These are phyloP conservation scores for Candida albicans DNA, from an alignment of 1,139 yeast species.

Conservation along the genomic window DNA sequence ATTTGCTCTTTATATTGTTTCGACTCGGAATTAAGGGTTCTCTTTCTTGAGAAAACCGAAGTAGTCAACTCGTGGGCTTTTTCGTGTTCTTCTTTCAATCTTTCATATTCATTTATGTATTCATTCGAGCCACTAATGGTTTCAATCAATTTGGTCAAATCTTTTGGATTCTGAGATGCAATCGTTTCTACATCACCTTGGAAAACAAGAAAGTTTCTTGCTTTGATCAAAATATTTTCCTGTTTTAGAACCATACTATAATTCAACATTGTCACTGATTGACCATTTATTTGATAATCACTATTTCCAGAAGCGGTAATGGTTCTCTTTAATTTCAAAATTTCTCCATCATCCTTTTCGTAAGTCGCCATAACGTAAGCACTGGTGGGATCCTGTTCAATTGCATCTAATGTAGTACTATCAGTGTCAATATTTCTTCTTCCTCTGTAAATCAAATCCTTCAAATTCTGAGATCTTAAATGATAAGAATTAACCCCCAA, in stretches of 20 bases:
- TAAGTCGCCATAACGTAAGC: slow-evolving; percentile 87
- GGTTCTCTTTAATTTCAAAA: slow-evolving; percentile 52
- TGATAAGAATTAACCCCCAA: slow-evolving; percentile 80
- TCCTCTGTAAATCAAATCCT: slow-evolving; percentile 82
- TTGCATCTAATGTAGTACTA: slow-evolving; percentile 18
- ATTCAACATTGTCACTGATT: slow-evolving; percentile 59
- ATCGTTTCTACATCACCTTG: slow-evolving; percentile 97
- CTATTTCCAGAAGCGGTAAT: slow-evolving; percentile 61
- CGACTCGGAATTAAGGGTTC: slow-evolving; percentile 73
- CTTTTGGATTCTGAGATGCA: slow-evolving; percentile 83
- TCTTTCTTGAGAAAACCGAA: slow-evolving; percentile 66
- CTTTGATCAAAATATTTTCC: slow-evolving; percentile 87
- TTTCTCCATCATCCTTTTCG: slow-evolving; percentile 58
- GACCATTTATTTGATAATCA: slow-evolving; percentile 67
- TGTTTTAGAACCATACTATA: slow-evolving; percentile 66
- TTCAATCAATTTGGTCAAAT: slow-evolving; percentile 74
- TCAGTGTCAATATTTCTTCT: slow-evolving; percentile 24
- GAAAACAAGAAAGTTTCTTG: slow-evolving; percentile 88
- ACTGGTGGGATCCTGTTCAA: slow-evolving; percentile 46
- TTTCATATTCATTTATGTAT: slow-evolving; percentile 65
- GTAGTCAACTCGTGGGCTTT: slow-evolving; percentile 66
- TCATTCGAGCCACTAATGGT: slow-evolving; percentile 81
- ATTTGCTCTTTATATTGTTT: slow-evolving; percentile 79
- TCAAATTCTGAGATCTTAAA: slow-evolving; percentile 70
- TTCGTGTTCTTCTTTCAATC: slow-evolving; percentile 63